Evolutionary conservation across 2,329 filamentous ascomycete genomes (phyloP), one percentile per base, ranked within the genome.

Genomic region (Lachnellula suecica): DNA sequence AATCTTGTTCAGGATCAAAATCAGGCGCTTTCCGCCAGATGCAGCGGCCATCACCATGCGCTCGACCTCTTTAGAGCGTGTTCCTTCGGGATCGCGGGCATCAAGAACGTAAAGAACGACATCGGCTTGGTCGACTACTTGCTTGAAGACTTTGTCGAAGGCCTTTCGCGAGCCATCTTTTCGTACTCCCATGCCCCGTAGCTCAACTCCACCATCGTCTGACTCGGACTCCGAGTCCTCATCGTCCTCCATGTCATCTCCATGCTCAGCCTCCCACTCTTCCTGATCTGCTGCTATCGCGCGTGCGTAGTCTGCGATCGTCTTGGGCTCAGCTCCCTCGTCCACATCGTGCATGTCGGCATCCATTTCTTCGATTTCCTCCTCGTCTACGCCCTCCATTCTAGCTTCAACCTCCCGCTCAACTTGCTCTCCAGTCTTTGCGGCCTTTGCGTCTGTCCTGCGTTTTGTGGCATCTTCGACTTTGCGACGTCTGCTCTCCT

Each of bases 81-180:
- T 97, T 53, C 91, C 90, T 69, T 95, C 88, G 1, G 92, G 92
- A 66, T 97, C 91, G 63, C 92, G 85, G 49, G 93, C 92, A 67
- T 97, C 92, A 52, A 97, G 83, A 46, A 97, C 91, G 72, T 97
- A 97, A 47, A 97, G 83, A 31, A 97, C 81, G 24, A 97, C 91
- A 68, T 97, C 92, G 45, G 92, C 89, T 57, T 89, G 83, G 57
- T 95, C 89, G 29, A 96, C 85, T 15, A 97, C 91, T 67, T 90
- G 83, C 77, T 96, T 96, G 80, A 96, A 97, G 63, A 95, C 85
- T 77, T 96, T 96, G 79, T 96, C 91, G 72, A 93, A 96, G 49
- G 91, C 89, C 71, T 86, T 90, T 65, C 91, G 83, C 47, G 92
- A 96, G 43, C 79, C 81, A 57, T 88, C 84, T 64, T 70, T 71